Evolutionary conservation across 2,329 filamentous ascomycete genomes (phyloP).

Genomic region (Penicillium sp.): DNA sequence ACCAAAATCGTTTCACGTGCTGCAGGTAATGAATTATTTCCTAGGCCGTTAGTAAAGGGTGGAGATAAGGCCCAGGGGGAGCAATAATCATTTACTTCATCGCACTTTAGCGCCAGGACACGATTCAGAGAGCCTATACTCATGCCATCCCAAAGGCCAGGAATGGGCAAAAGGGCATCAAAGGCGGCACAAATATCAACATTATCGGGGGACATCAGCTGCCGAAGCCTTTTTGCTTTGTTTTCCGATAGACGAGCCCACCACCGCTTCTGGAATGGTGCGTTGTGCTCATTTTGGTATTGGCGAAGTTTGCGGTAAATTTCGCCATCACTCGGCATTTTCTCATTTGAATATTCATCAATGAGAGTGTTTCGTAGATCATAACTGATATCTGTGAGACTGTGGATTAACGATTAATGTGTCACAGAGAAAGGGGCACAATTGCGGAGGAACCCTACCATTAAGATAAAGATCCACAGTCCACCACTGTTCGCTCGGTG

Average conservation of each 20-base stretch:
- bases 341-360: slow-evolving; percentile 32
- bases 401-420: neutral
- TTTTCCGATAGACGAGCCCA: slow-evolving; percentile 12
- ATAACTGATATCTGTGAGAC: slow-evolving; percentile 21
- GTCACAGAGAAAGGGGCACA: neutral
- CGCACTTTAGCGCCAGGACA: slow-evolving; percentile 30
- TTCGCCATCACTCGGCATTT: slow-evolving; percentile 26
- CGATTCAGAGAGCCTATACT: slow-evolving; percentile 28
- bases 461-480: slow-evolving; percentile 32
- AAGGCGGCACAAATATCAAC: slow-evolving; percentile 22
- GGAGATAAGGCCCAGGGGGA: neutral
- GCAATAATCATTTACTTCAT: slow-evolving; percentile 18
- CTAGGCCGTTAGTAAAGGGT: slow-evolving; percentile 12
- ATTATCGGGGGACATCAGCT: slow-evolving; percentile 7
- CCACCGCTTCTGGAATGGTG: slow-evolving; percentile 13
- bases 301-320: slow-evolving; percentile 29
- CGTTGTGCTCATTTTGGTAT: slow-evolving; percentile 23
- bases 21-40: slow-evolving; percentile 34
- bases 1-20: slow-evolving; percentile 35
- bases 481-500: slow-evolving; percentile 26
- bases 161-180: slow-evolving; percentile 32
- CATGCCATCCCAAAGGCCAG: slow-evolving; percentile 33
- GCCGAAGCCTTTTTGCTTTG: slow-evolving; percentile 13
- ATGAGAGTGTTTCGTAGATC: slow-evolving; percentile 25
- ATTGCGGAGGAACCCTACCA: slow-evolving; percentile 10